Evolutionary conservation across 768 basidiomycete species (phyloP), one percentile per base, ranked within the genome.

Genomic region (Collybiopsis luxurians): DNA sequence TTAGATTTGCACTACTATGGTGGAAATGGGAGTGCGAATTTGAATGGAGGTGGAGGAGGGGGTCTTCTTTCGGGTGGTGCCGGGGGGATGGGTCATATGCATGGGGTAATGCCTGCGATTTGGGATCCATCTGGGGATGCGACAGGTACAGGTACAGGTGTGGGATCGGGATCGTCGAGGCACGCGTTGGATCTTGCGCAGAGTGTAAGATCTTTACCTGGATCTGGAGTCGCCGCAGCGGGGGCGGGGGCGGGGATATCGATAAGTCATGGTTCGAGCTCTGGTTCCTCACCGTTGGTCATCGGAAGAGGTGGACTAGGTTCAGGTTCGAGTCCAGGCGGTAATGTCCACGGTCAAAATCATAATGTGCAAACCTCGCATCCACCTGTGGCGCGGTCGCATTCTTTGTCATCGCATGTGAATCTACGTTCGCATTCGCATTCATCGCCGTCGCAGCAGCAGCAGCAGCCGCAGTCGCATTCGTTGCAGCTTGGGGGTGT

Each of bases 1-100:
- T 75, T 90, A 54, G 89, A 90, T 66, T 66, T 90, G 67, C 89
- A 90, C 65, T 89, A 89, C 66, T 85, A 85, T 58, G 74, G 74
- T 21, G 54, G 57, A 4, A 49, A 49, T 36, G 28, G 21, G 17
- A 49, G n/a, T 34, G 21, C 12, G 10, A 31, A 31, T 54, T 50
- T 49, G 24, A 50, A 46, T 17, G 51, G 46, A 19, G 36, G 50
- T 30, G 61, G 60, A 42, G 61, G 60, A n/a, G 58, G 57, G n/a
- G n/a, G n/a, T n/a, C n/a, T n/a, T n/a, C n/a, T n/a, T n/a, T 11
- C 10, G 44, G 44, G 23, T 13, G 31, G 31, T 34, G 31, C 13
- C 31, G 31, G 31, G 5, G 31, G 31, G 13, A 5, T 34, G 31
- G 31, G 31, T 34, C n/a, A 17, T 48, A 24, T 17, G 19, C 4